Evolutionary conservation across 352 stramenopile species (phyloP), one percentile per base, ranked within the genome.

Genomic region (Globisporangium spiculum): DNA sequence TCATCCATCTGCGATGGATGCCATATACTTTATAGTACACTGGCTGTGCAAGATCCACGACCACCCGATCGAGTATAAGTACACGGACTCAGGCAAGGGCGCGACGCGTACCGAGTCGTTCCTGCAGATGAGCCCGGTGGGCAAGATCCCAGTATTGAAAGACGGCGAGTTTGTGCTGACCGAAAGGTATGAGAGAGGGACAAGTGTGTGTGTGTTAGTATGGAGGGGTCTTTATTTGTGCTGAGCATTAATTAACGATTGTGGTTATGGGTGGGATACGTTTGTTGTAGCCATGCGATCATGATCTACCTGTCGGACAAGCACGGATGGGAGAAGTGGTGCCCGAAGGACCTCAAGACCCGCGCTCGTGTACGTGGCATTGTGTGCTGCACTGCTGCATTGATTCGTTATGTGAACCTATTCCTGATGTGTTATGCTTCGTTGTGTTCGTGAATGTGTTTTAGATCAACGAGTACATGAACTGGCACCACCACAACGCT

Each of bases 401-500:
- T n/a, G 24, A 16, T 36, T 59, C 38, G 4, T n/a, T 26, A 54
- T 54, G 18, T 54, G 46, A 54, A 20, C 38, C 14, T 18, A 16
- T 20, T 20, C 4, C 38, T 46, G 18, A 46, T 20, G 38, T 20
- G 36, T 16, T 16, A 4, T 44, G 9, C 10, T 44, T 16, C 10
- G 38, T 16, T 46, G 38, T 46, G 14, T 46, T 46, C 18, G 12
- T 1, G 12, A 46, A 46, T 20, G 14, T 46, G 10, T 46, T 46
- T 46, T 64, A 92, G 82, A 92, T 92, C 71, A 72, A 90, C 60
- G 84, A 92, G 76, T 92, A 92, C 75, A 88, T 77, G 70, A 81
- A 92, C 73, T 92, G 84, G 84, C 84, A 92, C 67, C 84, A 92
- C 76, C 78, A 83, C 48, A 90, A 91, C 68, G 77, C 83, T 60